Conservation (phyloP, 805 yeast genomes). For the Tetrapisispora arboricola region DNA sequence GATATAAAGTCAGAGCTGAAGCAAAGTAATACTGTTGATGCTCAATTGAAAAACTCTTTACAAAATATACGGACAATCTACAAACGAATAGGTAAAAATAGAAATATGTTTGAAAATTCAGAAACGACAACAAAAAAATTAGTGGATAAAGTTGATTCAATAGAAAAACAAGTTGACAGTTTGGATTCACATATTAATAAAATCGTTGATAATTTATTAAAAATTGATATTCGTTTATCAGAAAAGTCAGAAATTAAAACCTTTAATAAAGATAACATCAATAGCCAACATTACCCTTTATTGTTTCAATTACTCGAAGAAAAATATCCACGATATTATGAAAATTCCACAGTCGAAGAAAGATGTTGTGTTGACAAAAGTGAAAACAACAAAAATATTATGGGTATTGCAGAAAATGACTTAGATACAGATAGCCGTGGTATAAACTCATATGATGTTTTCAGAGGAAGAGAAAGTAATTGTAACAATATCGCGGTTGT, state of each 20-base stretch:
- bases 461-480: no score
- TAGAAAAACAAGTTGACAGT: constrained; percentile 4
- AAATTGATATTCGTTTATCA: constrained; percentile 31
- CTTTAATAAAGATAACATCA: constrained; percentile 29
- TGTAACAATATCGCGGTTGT: no score
- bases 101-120: constrained; percentile 4
- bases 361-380: neutral
- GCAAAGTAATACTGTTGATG: constrained; percentile 21
- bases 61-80: constrained; percentile 17
- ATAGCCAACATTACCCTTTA: constrained; percentile 36
- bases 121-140: neutral
- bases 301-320: constrained; percentile 25
- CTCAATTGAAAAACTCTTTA: constrained; percentile 15
- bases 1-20: constrained; percentile 26
- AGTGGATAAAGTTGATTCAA: constrained; percentile 5
- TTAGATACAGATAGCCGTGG: no score
- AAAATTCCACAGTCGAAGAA: neutral
- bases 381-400: no score
- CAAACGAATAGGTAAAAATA: constrained; percentile 6
- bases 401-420: no score
- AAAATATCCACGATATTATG: neutral
- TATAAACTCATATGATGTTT: no score
- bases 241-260: constrained; percentile 31
- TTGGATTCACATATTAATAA: constrained; percentile 7
- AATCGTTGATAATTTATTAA: constrained; percentile 18